These are phyloP conservation scores for Sideroxylon spinosum DNA, from an alignment of 179 eudicot genomes.

Conservation along the genomic window DNA sequence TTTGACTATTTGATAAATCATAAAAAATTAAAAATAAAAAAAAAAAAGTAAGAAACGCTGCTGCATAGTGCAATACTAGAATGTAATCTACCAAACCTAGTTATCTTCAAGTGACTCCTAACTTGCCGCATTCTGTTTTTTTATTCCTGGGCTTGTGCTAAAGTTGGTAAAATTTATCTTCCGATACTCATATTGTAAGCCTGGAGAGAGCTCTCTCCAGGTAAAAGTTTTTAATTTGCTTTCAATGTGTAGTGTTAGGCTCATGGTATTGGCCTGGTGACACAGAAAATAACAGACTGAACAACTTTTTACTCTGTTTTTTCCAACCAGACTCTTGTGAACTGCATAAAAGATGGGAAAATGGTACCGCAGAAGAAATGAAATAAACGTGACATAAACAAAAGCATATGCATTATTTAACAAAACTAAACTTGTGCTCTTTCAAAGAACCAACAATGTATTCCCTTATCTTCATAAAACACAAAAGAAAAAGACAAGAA, in stretches of 20 bases:
- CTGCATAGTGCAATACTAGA: neutral
- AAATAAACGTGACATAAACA: neutral
- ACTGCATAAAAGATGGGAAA: conserved; percentile 1
- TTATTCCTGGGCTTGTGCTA: neutral
- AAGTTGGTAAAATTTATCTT: neutral
- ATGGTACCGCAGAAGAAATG: neutral
- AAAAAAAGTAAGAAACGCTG: neutral
- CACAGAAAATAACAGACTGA: neutral
- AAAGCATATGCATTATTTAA: neutral
- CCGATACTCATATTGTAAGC: neutral
- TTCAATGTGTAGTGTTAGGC: neutral
- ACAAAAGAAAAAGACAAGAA: too few relatives aligned
- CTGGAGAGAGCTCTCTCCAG: neutral
- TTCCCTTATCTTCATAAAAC: neutral
- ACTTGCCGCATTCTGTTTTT: conserved; percentile 2
- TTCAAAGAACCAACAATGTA: conserved; percentile 1
- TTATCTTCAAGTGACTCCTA: neutral
- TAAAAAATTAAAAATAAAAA: too few relatives aligned
- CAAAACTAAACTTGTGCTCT: neutral
- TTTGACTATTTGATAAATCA: too few relatives aligned
- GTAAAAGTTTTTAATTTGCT: neutral
- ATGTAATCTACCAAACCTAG: neutral
- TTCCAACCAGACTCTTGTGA: neutral
- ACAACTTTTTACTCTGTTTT: neutral
- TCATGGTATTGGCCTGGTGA: neutral